Conservation (phyloP, 768 basidiomycete genomes). For the Leccinum boreale region DNA sequence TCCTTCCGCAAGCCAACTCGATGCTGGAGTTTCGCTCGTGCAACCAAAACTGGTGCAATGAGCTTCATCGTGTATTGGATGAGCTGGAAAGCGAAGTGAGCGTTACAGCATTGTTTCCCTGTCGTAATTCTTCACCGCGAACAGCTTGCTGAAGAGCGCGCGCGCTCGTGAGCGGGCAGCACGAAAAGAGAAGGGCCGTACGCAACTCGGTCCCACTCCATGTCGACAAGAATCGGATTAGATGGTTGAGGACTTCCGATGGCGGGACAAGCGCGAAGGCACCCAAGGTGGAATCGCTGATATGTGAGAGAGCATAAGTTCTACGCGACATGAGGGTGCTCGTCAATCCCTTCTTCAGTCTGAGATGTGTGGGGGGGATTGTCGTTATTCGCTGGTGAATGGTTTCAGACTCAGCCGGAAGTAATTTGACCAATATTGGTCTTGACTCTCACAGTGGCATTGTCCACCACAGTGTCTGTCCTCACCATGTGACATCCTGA, state of each 20-base stretch:
- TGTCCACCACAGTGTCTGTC: neutral
- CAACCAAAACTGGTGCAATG: conserved; percentile 58
- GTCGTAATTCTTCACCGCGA: conserved; percentile 46
- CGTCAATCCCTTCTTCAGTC: neutral
- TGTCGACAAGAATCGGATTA: conserved; percentile 72
- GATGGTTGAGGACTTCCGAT: conserved; percentile 66
- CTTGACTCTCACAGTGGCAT: neutral
- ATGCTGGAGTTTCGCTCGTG: conserved; percentile 68
- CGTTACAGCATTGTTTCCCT: neutral
- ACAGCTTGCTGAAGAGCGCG: conserved; percentile 55
- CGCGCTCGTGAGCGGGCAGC: conserved; percentile 9
- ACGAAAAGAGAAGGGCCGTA: conserved; percentile 22
- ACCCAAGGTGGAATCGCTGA: conserved; percentile 67
- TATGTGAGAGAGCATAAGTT: conserved; percentile 42
- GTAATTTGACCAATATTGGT: neutral
- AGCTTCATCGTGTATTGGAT: conserved; percentile 74
- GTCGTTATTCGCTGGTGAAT: neutral
- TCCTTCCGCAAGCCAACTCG: conserved; percentile 53
- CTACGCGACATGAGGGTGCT: conserved; percentile 49
- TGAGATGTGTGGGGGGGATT: neutral
- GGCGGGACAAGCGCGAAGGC: conserved; percentile 55
- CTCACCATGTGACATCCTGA: neutral
- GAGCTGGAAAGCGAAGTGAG: conserved; percentile 43
- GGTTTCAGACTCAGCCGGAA: neutral
- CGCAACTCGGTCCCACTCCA: conserved; percentile 87